A percentile compares a stretch with the other conserved stretches of the same genome.
Conservation (phyloP, 805 yeast species). For the Yamadazyma nakazawae region DNA sequence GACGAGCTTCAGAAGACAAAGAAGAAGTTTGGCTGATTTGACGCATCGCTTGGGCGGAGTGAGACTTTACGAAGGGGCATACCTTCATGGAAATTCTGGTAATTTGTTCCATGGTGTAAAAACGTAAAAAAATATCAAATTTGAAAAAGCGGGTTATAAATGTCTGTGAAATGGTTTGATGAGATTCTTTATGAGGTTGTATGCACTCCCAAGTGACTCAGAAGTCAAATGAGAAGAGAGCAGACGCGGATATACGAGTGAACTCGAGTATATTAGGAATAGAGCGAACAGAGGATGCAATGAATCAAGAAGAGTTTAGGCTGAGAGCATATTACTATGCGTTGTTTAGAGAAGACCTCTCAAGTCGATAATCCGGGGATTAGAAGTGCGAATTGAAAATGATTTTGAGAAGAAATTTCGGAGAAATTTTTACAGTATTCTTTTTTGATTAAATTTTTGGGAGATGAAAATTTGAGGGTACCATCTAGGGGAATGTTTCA, state of each 20-base stretch:
- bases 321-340: not conserved
- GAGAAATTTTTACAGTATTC: no score
- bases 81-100: conserved; percentile 72
- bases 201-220: not conserved
- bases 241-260: no score
- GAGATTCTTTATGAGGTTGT: not conserved
- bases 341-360: no score
- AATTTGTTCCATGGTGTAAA: conserved; percentile 63
- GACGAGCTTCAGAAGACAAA: conserved; percentile 57
- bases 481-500: no score
- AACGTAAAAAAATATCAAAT: not conserved
- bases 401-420: no score
- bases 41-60: conserved; percentile 59
- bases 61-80: conserved; percentile 78
- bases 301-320: no score
- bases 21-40: conserved; percentile 44
- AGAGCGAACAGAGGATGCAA: not conserved
- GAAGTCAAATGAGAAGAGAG: not conserved
- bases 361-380: no score
- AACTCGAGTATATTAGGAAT: not conserved
- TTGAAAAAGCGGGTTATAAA: conserved; percentile 7
- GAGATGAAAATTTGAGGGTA: no score
- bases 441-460: no score
- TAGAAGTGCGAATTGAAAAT: no score
- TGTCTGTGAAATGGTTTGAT: conserved; percentile 1